A percentile compares a stretch with the other conserved stretches of the same genome.
Conservation (phyloP, 768 basidiomycete species). For the Holtermanniella nyarrowii region DNA sequence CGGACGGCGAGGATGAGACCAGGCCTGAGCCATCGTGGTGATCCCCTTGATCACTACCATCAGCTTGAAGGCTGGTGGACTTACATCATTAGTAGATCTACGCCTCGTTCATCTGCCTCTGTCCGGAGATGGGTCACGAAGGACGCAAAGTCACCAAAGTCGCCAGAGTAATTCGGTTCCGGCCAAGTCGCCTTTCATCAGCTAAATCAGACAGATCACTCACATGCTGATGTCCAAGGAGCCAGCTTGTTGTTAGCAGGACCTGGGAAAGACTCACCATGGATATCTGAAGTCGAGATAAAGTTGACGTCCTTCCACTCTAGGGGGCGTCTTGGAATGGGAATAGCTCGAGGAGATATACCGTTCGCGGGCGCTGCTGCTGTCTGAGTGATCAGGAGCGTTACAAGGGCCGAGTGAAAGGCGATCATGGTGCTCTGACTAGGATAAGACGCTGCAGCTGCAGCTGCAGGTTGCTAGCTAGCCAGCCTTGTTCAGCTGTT, state of each 20-base stretch:
- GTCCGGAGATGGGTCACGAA: slow-evolving; percentile 75
- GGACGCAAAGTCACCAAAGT: slow-evolving; percentile 75
- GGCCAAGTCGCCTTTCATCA: slow-evolving; percentile 34
- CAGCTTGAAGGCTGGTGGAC: slow-evolving; percentile 25
- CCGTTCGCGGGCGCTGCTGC: no score
- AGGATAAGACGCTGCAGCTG: no score
- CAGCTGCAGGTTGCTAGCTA: no score
- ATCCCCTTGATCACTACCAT: slow-evolving; percentile 48
- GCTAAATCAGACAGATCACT: slow-evolving; percentile 3
- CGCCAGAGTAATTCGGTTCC: slow-evolving; percentile 45
- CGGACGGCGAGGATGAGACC: slow-evolving; percentile 23
- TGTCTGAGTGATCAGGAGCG: no score
- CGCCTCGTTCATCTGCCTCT: slow-evolving; percentile 60
- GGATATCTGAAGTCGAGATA: slow-evolving; percentile 74
- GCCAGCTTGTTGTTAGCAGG: slow-evolving; percentile 46
- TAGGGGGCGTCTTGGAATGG: slow-evolving; percentile 53
- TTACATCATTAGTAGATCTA: slow-evolving; percentile 65
- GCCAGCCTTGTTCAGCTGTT: no score
- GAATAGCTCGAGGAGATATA: slow-evolving; percentile 7
- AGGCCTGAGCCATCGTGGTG: slow-evolving; percentile 40
- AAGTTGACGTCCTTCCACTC: slow-evolving; percentile 86
- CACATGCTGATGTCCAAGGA: slow-evolving; percentile 64
- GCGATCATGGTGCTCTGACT: no score
- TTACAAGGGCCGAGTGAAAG: no score
- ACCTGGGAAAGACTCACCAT: slow-evolving; percentile 42